Base-by-base conservation (phyloP, 495 filamentous ascomycete genomes). In the Terfezia claveryi region DNA sequence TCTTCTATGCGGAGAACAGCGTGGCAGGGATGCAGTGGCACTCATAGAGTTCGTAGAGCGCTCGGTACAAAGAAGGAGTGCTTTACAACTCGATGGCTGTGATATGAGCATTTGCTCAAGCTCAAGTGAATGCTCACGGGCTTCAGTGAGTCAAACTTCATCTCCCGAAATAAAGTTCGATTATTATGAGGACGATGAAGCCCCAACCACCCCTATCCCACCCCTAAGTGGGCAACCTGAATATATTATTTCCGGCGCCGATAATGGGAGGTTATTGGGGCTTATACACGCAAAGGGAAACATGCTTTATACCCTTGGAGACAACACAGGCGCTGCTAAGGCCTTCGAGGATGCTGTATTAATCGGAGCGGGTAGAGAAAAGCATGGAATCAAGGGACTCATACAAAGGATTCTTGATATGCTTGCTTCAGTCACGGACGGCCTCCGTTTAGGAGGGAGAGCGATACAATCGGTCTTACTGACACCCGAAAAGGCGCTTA, bases 251-350 rank as follows among this genome's bases (percentile, higher is more conserved):
- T 75, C 87, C 8, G 83, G 84, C 8, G 81, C 77, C 23, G 91
- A 98, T 59, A 98, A 96, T 67, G 91, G 91, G 20, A 77, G 92
- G 59, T 86, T 99, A 70, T 75, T 96, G 11, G 82, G 87, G 37
- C 72, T 99, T 23, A 76, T 95, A 23, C 92, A 99, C 68, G 88
- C 87, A 3, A 99, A 96, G 68, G 91, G 92, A 32, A 99, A 96
- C 60, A 94, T 96, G 85, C 74, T 96, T 1, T 99, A 99, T 69
- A 78, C 86, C 38, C 68, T 94, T 53, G 87, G 87, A 23, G 83
- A 96, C 57, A 86, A 91, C 61, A 72, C 73, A 49, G 80, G 75
- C 11, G 91, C 91, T 14, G 87, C 91, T 0, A 77, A 80, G 56
- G 87, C 92, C 9, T 99, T 99, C 61, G 91, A 96, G 61, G 87